Percentiles rank a stretch among this genome's conserved stretches.
phyloP scores from a whole-genome alignment of 495 filamentous ascomycete genomes.

The Podospora pseudoanserina region DNA sequence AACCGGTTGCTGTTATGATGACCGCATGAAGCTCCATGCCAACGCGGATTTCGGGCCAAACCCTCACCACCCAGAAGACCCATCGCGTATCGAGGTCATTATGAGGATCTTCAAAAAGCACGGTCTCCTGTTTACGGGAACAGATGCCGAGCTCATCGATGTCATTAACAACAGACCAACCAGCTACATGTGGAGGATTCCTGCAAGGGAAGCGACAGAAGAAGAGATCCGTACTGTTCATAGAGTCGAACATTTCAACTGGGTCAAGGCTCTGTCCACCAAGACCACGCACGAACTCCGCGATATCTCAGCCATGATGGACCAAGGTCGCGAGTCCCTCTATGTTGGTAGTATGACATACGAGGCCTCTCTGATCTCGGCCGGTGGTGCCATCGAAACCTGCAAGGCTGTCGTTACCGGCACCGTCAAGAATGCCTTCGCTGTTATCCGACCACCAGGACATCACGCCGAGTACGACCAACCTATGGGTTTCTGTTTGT shows the following conservation, averaged over 20 bases:
- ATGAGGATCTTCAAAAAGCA: conserved; percentile 76
- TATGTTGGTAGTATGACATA: conserved; percentile 85
- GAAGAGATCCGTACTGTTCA: conserved; percentile 79
- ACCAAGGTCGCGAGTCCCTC: conserved; percentile 71
- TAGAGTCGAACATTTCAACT: conserved; percentile 66
- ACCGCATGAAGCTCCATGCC: conserved; percentile 86
- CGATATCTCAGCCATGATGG: conserved; percentile 50
- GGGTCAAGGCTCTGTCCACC: conserved; percentile 60
- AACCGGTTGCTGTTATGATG: conserved; percentile 83
- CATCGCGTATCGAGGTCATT: conserved; percentile 82
- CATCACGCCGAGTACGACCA: conserved; percentile 86
- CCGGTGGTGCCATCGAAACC: conserved; percentile 94
- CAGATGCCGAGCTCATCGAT: conserved; percentile 42
- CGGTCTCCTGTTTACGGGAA: conserved; percentile 62
- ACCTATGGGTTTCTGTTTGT: conserved; percentile 92
- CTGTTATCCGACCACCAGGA: conserved; percentile 88
- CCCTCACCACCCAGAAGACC: conserved; percentile 91
- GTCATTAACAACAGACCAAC: conserved; percentile 45
- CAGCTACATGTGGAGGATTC: conserved; percentile 70
- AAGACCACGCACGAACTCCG: conserved; percentile 60
- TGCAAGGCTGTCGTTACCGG: conserved; percentile 77
- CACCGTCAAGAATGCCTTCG: conserved; percentile 86
- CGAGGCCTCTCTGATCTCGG: conserved; percentile 73
- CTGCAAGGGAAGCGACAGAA: conserved; percentile 66
- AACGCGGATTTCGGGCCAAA: conserved; percentile 64